phyloP scores from a whole-genome alignment of 306 rosid species.

The Morella rubra region DNA sequence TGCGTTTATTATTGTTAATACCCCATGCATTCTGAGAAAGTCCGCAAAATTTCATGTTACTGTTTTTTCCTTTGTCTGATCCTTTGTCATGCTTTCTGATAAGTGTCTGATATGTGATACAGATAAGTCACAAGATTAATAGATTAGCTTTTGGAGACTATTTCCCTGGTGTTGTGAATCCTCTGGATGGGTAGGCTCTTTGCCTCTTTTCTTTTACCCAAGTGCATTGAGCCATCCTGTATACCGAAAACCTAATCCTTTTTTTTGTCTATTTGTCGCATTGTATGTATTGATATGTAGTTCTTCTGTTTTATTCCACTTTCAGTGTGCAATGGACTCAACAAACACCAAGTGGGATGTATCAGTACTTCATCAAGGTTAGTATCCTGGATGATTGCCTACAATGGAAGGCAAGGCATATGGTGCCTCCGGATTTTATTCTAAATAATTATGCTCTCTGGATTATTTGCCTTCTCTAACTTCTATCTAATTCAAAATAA shows the following conservation, averaged over 20 bases:
- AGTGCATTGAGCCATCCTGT: slow-evolving; percentile 20
- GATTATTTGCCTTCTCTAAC: background rate
- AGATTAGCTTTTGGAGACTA: slow-evolving; percentile 81
- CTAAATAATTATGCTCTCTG: background rate
- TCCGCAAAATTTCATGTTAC: background rate
- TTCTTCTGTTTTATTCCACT: slow-evolving; percentile 23
- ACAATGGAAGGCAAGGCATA: background rate
- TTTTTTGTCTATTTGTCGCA: background rate
- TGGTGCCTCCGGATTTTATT: background rate
- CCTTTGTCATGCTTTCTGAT: slow-evolving; percentile 18
- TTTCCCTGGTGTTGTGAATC: slow-evolving; percentile 93
- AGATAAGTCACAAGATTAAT: slow-evolving; percentile 88
- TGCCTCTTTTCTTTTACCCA: slow-evolving; percentile 20
- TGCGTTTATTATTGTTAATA: background rate
- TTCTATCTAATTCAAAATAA: background rate
- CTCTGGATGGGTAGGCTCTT: slow-evolving; percentile 75
- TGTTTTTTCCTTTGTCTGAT: background rate
- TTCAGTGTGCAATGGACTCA: slow-evolving; percentile 88
- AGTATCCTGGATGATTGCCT: slow-evolving; percentile 24
- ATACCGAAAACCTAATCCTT: slow-evolving; percentile 10
- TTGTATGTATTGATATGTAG: slow-evolving; percentile 15
- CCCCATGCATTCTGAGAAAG: background rate
- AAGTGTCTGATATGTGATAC: slow-evolving; percentile 24
- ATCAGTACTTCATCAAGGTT: slow-evolving; percentile 98
- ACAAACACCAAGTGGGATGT: slow-evolving; percentile 79